phyloP scores from a whole-genome alignment of 352 stramenopile species.

The Globisporangium lucens region DNA sequence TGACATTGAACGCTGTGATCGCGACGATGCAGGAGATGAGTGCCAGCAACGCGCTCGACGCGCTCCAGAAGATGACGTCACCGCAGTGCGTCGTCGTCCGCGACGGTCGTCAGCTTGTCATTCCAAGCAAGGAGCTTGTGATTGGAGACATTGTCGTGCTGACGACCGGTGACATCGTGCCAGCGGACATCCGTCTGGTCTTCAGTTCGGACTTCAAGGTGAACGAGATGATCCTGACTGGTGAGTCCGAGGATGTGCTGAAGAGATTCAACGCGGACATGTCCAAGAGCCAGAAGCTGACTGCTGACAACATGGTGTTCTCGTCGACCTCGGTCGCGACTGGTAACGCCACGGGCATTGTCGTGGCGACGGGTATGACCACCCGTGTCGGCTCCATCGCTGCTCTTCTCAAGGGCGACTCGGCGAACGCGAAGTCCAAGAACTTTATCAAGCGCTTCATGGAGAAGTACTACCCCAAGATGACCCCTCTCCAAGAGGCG shows the following conservation, averaged over 20 bases:
- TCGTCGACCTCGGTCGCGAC: conserved; percentile 75
- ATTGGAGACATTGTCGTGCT: conserved; percentile 82
- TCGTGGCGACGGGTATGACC: conserved; percentile 61
- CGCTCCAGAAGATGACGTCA: conserved; percentile 69
- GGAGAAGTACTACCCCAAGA: conserved; percentile 66
- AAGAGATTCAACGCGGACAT: conserved; percentile 60
- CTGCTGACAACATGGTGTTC: conserved; percentile 91
- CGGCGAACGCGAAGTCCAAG: conserved; percentile 33
- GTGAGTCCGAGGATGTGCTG: conserved; percentile 84
- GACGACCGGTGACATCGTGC: conserved; percentile 91
- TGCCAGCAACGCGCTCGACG: conserved; percentile 65
- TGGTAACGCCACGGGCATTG: conserved; percentile 56
- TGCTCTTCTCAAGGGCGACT: conserved; percentile 41
- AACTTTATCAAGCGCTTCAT: conserved; percentile 55
- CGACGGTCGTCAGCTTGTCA: conserved; percentile 38
- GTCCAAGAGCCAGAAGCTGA: conserved; percentile 53
- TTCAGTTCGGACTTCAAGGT: conserved; percentile 82
- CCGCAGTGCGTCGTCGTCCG: conserved; percentile 59
- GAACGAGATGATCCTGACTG: conserved; percentile 94
- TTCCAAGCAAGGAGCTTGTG: conserved; percentile 64
- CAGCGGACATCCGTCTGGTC: conserved; percentile 88
- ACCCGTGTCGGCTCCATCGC: conserved; percentile 68
- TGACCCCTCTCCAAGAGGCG: conserved; percentile 87
- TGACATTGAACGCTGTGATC: conserved; percentile 48
- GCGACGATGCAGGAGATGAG: conserved; percentile 67